Conservation (phyloP, 306 rosid genomes). For the Lablab purpureus region DNA sequence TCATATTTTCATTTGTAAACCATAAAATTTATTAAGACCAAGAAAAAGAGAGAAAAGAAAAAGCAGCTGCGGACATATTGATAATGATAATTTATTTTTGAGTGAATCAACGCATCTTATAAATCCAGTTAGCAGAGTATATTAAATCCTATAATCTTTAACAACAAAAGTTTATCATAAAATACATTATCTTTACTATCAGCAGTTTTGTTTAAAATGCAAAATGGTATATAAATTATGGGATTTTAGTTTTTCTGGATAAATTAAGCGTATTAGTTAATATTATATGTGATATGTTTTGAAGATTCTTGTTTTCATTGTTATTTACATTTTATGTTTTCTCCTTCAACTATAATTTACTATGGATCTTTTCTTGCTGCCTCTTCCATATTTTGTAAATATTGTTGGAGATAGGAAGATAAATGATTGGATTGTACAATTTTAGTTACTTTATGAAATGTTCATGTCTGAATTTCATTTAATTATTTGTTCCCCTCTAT, state of each 20-base stretch:
- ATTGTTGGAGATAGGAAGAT: constrained; percentile 8
- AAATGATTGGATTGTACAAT: constrained; percentile 9
- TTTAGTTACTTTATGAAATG: constrained; percentile 28
- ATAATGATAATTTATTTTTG: background rate
- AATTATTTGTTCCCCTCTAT: constrained; percentile 47
- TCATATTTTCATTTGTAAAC: constrained; percentile 20
- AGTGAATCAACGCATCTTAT: background rate
- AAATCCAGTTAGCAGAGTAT: constrained; percentile 2
- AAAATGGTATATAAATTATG: constrained; percentile 2
- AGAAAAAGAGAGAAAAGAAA: background rate
- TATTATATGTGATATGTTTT: constrained; percentile 1
- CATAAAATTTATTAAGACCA: background rate
- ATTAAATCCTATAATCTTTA: constrained; percentile 6
- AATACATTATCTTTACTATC: background rate
- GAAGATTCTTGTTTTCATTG: constrained; percentile 15
- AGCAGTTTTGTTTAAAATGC: background rate
- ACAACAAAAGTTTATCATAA: background rate
- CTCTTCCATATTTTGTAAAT: constrained; percentile 9
- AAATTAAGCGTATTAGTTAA: background rate
- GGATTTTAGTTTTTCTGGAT: constrained; percentile 8
- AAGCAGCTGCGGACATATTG: constrained; percentile 12
- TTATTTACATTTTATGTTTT: background rate
- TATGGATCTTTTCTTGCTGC: constrained; percentile 1
- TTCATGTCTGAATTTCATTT: constrained; percentile 36
- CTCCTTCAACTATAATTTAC: constrained; percentile 27